These are phyloP conservation scores for Lipomyces sp. DNA, from an alignment of 805 yeast species.

Conservation along the genomic window DNA sequence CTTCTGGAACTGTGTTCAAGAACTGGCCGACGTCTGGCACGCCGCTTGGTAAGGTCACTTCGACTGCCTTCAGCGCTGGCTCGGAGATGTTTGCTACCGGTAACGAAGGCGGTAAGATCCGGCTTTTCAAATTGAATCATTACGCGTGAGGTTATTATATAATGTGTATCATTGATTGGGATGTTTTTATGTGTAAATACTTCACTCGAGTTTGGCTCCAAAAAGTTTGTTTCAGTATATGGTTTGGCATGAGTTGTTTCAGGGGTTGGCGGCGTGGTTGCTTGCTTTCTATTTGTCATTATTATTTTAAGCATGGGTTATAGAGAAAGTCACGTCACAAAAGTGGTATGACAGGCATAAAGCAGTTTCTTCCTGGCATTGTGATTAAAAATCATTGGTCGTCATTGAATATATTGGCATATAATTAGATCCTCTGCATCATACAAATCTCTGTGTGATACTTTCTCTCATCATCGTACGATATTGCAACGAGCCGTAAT, in stretches of 20 bases:
- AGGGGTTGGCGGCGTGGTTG: not conserved
- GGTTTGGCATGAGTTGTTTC: not conserved
- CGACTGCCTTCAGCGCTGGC: slow-evolving; percentile 76
- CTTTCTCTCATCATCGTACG: too few species aligned
- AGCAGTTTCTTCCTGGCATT: not conserved
- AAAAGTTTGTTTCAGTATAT: not conserved
- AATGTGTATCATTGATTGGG: not conserved
- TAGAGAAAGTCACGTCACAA: not conserved
- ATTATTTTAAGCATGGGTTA: not conserved
- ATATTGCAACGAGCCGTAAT: too few species aligned
- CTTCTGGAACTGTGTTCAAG: slow-evolving; percentile 80
- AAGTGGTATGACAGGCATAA: not conserved
- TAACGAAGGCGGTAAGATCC: slow-evolving; percentile 85
- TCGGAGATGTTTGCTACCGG: slow-evolving; percentile 86
- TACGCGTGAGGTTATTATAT: slow-evolving; percentile 47
- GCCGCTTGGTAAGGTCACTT: slow-evolving; percentile 92
- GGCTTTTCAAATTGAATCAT: slow-evolving; percentile 88
- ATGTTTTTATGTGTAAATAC: not conserved
- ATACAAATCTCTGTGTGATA: too few species aligned
- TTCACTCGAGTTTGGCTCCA: not conserved
- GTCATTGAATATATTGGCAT: not conserved
- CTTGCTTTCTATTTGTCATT: not conserved
- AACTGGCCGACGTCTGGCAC: slow-evolving; percentile 99
- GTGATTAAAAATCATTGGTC: not conserved
- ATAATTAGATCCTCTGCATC: not conserved